These are phyloP conservation scores for Bertia moriformis DNA, from an alignment of 2,329 filamentous ascomycete species.

Conservation along the genomic window DNA sequence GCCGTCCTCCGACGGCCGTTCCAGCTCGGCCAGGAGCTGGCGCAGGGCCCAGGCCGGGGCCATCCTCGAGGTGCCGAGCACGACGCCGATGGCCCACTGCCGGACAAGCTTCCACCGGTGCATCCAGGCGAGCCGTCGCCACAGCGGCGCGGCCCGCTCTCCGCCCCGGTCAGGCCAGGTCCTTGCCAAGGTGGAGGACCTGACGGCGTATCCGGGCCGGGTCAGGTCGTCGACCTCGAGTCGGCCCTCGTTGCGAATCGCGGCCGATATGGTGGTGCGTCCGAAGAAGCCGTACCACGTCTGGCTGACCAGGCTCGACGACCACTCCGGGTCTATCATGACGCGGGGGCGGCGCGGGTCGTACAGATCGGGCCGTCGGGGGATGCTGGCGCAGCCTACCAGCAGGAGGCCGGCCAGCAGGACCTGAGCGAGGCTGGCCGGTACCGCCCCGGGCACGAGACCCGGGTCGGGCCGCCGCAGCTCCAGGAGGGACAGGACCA, in stretches of 20 bases:
- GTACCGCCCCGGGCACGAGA: neutral
- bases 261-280: neutral
- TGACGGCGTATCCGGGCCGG: neutral
- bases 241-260: neutral
- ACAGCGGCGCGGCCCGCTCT: neutral
- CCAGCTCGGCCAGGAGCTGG: neutral
- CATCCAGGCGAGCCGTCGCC: neutral
- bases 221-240: neutral
- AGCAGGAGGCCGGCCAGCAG: neutral
- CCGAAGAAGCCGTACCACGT: neutral
- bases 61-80: neutral
- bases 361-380: neutral
- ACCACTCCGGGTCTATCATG: neutral
- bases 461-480: neutral
- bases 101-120: neutral
- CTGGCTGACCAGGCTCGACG: neutral
- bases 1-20: too few relatives aligned
- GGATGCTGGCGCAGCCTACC: neutral
- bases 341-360: neutral
- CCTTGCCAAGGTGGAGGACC: neutral
- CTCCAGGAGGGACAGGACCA: neutral
- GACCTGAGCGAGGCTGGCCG: neutral
- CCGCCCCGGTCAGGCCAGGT: neutral
- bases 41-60: neutral
- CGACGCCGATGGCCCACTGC: neutral